Base-by-base conservation (phyloP, 1,284 basidiomycete genomes). In the Heterobasidion irregulare region DNA sequence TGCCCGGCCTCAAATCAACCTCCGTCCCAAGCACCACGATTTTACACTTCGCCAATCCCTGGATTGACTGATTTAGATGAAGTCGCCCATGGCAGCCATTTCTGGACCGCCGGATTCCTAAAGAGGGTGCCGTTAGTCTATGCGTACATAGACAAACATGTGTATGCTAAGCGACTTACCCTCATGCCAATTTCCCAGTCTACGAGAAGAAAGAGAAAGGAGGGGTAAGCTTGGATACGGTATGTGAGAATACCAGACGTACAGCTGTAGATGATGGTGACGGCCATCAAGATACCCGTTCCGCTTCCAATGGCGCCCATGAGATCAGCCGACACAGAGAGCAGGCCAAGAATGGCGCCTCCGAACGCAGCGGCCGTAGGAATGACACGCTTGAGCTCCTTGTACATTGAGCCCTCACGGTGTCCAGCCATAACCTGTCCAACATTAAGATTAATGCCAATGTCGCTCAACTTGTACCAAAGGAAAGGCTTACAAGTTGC, bases 341-440 rank as follows among this genome's bases (percentile, higher is more conserved):
- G 77, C 19, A 97, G 76, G 50, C 96, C 96, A 35, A 98, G 88
- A 58, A 95, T 91, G 32, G 95, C 97, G 55, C 96, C 96, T 57
- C 96, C 97, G 62, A 98, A 93, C 2, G 95, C 93, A 13, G 96
- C 96, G 8, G 97, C 96, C 16, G 95, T 98, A 0, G 96, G 96
- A 61, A 99, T 97, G 61, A 98, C 89, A 50, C 94, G 84, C 80
- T 98, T 99, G 61, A 98, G 83, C 70, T 98, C 96, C 79, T 98
- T 98, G 82, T 98, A 98, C 92, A 98, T 97, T 33, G 87, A 91
- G 38, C 90, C 94, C 68, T 98, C 96, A 62, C 94, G 87, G 71
- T 98, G 95, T 56, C 96, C 95, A 26, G 95, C 94, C 84, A 98
- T 96, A 56, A 98, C 84, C 86, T 87, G 55, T n/a, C 0, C 16